Percentiles rank a stretch among this genome's conserved stretches.
Conservation (phyloP, 2,329 filamentous ascomycete genomes). For the Verticillium isaacii region DNA sequence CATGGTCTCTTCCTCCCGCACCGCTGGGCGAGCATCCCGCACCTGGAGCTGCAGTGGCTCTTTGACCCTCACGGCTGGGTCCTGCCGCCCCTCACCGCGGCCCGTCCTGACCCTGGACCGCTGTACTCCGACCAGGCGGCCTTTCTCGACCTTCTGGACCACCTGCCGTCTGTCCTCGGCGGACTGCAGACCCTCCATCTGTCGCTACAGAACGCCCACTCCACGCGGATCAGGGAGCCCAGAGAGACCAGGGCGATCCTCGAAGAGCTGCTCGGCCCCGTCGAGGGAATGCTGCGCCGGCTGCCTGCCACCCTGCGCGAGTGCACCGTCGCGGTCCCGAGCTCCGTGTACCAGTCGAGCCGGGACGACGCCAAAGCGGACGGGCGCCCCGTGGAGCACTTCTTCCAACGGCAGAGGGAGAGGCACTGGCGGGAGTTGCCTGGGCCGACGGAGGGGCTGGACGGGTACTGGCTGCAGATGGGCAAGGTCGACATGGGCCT, state of each 20-base stretch:
- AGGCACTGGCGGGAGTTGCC: constrained; percentile 16
- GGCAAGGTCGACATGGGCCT: constrained; percentile 14
- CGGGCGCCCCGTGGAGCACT: constrained; percentile 12
- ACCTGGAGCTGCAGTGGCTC: neutral
- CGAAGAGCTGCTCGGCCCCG: constrained; percentile 10
- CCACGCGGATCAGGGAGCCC: neutral
- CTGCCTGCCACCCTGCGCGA: constrained; percentile 12
- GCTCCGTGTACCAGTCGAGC: constrained; percentile 13
- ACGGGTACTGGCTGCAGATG: constrained; percentile 21
- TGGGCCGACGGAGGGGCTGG: constrained; percentile 4
- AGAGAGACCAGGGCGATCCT: neutral
- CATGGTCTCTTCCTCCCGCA: neutral
- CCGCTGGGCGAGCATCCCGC: neutral
- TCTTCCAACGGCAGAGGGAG: constrained; percentile 10
- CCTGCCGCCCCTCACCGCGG: neutral
- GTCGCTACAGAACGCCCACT: neutral
- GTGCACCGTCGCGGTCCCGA: constrained; percentile 17
- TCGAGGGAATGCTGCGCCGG: constrained; percentile 16
- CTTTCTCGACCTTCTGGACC: neutral
- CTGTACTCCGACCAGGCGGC: neutral
- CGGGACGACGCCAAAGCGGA: constrained; percentile 9
- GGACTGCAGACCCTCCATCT: constrained; percentile 2
- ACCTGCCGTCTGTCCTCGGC: neutral
- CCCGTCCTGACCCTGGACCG: neutral
- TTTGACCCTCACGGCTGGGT: neutral